Conservation (phyloP, 768 basidiomycete genomes). For the Daedaleopsis nitida region DNA sequence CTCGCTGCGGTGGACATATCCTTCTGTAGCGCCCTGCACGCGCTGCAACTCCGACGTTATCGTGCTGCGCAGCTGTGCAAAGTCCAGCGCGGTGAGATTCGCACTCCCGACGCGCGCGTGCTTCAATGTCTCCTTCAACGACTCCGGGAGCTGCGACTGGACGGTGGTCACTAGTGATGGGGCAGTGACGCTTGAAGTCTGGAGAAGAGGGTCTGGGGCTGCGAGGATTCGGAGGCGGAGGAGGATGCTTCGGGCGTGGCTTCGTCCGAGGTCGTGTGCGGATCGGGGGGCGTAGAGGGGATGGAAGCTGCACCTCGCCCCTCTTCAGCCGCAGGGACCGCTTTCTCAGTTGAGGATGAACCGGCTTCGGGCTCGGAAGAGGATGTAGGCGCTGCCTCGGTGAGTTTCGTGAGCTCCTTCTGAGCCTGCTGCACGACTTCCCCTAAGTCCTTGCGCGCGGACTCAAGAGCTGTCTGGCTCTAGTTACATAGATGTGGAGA, state of each 20-base stretch:
- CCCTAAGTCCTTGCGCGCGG: slow-evolving; percentile 71
- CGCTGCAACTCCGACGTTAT: slow-evolving; percentile 68
- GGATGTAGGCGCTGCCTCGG: slow-evolving; percentile 36
- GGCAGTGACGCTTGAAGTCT: slow-evolving; percentile 76
- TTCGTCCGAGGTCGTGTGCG: slow-evolving; percentile 10
- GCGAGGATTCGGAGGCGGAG: slow-evolving; percentile 1
- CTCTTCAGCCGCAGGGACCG: slow-evolving; percentile 29
- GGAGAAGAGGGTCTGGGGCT: slow-evolving; percentile 54
- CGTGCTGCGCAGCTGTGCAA: slow-evolving; percentile 66
- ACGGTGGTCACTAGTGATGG: slow-evolving; percentile 72
- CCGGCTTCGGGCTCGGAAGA: slow-evolving; percentile 20
- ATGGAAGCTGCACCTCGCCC: background rate
- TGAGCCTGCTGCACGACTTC: slow-evolving; percentile 80
- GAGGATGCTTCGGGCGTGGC: slow-evolving; percentile 11
- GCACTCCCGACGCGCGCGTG: slow-evolving; percentile 49
- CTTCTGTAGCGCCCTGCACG: slow-evolving; percentile 80
- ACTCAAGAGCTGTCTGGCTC: slow-evolving; percentile 71
- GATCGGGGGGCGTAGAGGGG: background rate
- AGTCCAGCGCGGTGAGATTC: slow-evolving; percentile 50
- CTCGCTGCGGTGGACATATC: slow-evolving; percentile 60
- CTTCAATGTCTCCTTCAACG: slow-evolving; percentile 44
- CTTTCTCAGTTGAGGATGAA: slow-evolving; percentile 12
- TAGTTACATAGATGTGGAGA: slow-evolving; percentile 27
- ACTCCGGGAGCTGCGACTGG: slow-evolving; percentile 66
- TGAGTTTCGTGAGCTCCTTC: slow-evolving; percentile 68